Conservation (phyloP, 495 filamentous ascomycete species). For the Penicillium paradoxum region DNA sequence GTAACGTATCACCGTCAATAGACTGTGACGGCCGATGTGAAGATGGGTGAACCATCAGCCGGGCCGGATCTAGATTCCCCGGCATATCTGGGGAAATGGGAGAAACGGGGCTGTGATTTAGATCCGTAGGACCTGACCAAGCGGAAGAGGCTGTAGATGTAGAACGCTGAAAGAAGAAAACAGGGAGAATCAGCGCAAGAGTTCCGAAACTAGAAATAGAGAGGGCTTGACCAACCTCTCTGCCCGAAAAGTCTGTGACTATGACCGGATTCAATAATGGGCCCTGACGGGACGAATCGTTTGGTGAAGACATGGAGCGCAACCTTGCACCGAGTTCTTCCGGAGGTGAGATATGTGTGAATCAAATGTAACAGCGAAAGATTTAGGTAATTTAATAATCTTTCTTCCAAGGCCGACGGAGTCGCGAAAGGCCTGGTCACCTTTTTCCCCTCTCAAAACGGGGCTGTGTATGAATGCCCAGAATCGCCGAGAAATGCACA, state of each 20-base stretch:
- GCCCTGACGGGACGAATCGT: conserved; percentile 10
- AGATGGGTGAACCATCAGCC: conserved; percentile 28
- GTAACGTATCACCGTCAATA: conserved; percentile 48
- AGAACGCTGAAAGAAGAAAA: conserved; percentile 11
- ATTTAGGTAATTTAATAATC: not conserved
- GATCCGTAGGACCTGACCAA: conserved; percentile 22
- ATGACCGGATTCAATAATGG: conserved; percentile 16
- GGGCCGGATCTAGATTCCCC: conserved; percentile 19
- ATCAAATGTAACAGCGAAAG: not conserved
- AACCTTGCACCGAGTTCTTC: conserved; percentile 1
- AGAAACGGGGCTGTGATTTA: conserved; percentile 19
- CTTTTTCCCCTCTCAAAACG: not conserved
- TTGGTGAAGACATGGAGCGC: conserved; percentile 19
- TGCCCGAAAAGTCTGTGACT: conserved; percentile 16
- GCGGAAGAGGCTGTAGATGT: conserved; percentile 19
- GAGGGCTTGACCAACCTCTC: conserved; percentile 19
- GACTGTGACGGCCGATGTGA: conserved; percentile 38
- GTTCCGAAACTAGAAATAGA: not conserved
- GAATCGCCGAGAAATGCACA: conserved; percentile 1
- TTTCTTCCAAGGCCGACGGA: not conserved
- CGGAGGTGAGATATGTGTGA: not conserved
- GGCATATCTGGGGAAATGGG: conserved; percentile 30
- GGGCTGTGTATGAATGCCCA: conserved; percentile 9
- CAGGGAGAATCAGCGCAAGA: not conserved
- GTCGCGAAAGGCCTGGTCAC: not conserved